A percentile compares a stretch with the other conserved stretches of the same genome.
Evolutionary conservation across 2,329 filamentous ascomycete genomes (phyloP).

Genomic region (Zasmidium cellare): DNA sequence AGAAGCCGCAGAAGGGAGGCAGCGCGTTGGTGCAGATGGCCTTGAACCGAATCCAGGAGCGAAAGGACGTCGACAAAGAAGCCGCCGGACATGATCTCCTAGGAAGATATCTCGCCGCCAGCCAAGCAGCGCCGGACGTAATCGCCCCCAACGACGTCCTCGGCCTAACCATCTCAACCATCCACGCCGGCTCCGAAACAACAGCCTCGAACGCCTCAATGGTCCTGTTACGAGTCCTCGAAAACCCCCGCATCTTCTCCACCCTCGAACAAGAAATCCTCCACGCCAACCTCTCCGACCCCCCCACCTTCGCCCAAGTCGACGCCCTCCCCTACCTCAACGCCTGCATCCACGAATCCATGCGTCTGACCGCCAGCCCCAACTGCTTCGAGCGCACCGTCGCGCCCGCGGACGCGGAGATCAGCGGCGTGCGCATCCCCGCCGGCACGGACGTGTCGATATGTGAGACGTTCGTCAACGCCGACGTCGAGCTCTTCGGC

Average conservation of each 20-base stretch:
- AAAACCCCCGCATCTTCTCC: background rate
- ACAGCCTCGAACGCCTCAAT: slow-evolving; percentile 3
- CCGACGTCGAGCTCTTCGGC: slow-evolving; percentile 38
- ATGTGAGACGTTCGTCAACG: slow-evolving; percentile 41
- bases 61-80: background rate
- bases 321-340: slow-evolving; percentile 16
- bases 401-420: slow-evolving; percentile 4
- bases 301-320: slow-evolving; percentile 6
- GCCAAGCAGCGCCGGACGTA: slow-evolving; percentile 10
- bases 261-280: slow-evolving; percentile 10
- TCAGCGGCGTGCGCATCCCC: slow-evolving; percentile 40
- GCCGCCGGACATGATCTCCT: slow-evolving; percentile 2
- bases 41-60: slow-evolving; percentile 5
- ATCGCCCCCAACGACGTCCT: slow-evolving; percentile 11
- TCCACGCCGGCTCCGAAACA: slow-evolving; percentile 17
- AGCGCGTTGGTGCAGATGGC: slow-evolving; percentile 6
- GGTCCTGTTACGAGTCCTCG: background rate
- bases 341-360: slow-evolving; percentile 11
- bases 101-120: slow-evolving; percentile 10
- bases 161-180: slow-evolving; percentile 14
- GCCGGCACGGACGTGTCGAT: slow-evolving; percentile 48
- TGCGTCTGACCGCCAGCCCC: slow-evolving; percentile 8
- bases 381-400: slow-evolving; percentile 13
- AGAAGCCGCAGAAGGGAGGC: background rate
- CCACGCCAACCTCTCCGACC: background rate